A percentile compares a stretch with the other conserved stretches of the same genome.
phyloP scores from a whole-genome alignment of 192 early-diverging fungal genomes.

The Spinellus fusiger region DNA sequence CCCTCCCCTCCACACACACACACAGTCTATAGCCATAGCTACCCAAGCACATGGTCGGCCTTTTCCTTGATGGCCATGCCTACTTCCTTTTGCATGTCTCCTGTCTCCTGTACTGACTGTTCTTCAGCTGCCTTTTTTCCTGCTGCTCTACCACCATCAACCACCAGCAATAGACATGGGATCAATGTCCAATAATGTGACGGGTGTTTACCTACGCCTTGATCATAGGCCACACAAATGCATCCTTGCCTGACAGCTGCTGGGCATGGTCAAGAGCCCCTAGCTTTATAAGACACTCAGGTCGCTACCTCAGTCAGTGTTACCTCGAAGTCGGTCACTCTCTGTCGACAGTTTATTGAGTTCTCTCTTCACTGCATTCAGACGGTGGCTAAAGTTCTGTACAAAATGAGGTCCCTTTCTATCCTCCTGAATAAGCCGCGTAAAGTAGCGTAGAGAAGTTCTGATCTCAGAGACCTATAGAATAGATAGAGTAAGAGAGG shows the following conservation, averaged over 20 bases:
- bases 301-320: neutral
- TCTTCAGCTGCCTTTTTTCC: slow-evolving; percentile 8
- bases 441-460: slow-evolving; percentile 14
- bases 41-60: slow-evolving; percentile 12
- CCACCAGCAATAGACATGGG: no score
- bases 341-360: slow-evolving; percentile 4
- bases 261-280: slow-evolving; percentile 6
- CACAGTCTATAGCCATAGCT: neutral
- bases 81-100: slow-evolving; percentile 7
- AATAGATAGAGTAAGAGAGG: neutral
- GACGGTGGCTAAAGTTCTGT: slow-evolving; percentile 7
- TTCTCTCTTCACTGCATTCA: slow-evolving; percentile 13
- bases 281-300: neutral
- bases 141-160: slow-evolving; percentile 2
- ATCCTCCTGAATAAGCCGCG: slow-evolving; percentile 7
- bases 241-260: neutral
- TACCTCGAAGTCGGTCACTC: slow-evolving; percentile 12
- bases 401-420: slow-evolving; percentile 16
- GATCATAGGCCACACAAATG: slow-evolving; percentile 8
- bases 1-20: no score
- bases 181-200: no score
- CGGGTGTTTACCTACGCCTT: slow-evolving; percentile 4
- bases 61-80: slow-evolving; percentile 7
- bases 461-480: slow-evolving; percentile 17
- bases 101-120: neutral